These are phyloP conservation scores for Monilinia polystroma DNA, from an alignment of 2,329 filamentous ascomycete genomes.

Conservation along the genomic window DNA sequence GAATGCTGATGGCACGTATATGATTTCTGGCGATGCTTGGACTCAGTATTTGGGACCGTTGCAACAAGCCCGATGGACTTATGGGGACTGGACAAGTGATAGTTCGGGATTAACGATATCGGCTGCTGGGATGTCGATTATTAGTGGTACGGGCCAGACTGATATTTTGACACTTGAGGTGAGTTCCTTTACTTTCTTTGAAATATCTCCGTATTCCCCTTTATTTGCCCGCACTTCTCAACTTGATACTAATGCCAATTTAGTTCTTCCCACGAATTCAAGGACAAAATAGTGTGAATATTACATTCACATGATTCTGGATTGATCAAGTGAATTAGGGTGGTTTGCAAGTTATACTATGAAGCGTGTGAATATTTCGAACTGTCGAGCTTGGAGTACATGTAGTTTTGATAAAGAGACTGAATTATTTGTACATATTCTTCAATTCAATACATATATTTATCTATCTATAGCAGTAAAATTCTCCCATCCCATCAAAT, in stretches of 20 bases:
- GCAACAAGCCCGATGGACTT: slow-evolving; percentile 52
- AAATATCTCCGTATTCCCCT: not conserved
- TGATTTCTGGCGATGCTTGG: slow-evolving; percentile 53
- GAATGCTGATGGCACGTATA: slow-evolving; percentile 48
- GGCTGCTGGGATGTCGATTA: slow-evolving; percentile 45
- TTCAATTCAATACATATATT: not conserved
- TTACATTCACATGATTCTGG: slow-evolving; percentile 1
- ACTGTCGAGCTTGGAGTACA: not conserved
- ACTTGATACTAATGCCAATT: not conserved
- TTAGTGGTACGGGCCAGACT: not conserved
- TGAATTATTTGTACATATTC: not conserved
- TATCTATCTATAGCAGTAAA: not conserved
- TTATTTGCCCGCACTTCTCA: not conserved
- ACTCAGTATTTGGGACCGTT: slow-evolving; percentile 53
- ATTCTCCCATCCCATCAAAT: not conserved
- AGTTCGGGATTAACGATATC: slow-evolving; percentile 48
- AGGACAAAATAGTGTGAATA: slow-evolving; percentile 16
- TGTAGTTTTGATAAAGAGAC: not conserved
- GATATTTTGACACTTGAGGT: slow-evolving; percentile 6
- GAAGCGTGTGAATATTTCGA: not conserved
- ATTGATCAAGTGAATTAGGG: not conserved
- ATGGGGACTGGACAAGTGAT: slow-evolving; percentile 51
- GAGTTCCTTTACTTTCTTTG: not conserved
- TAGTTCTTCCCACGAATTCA: slow-evolving; percentile 16
- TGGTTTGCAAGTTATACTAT: not conserved